Evolutionary conservation across 306 rosid genomes (phyloP).

Genomic region (Cucumis melo): DNA sequence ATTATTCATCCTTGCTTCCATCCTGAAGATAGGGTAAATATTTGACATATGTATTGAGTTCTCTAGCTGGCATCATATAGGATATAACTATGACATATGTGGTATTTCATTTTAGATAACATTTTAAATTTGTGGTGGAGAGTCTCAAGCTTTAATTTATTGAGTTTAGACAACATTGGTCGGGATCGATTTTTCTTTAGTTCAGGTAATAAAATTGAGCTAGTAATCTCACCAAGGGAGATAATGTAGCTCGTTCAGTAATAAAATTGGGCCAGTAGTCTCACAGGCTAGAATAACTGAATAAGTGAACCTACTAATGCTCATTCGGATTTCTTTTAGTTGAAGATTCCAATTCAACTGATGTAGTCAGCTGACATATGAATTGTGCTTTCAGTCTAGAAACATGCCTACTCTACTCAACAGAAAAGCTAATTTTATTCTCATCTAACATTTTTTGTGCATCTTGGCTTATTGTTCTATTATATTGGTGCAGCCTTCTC

Average conservation of each 20-base stretch:
- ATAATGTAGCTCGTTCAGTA: not conserved
- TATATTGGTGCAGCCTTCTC: constrained; percentile 63
- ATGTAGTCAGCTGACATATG: not conserved
- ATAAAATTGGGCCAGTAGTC: not conserved
- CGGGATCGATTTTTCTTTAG: not conserved
- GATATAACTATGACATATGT: not conserved
- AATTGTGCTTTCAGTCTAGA: not conserved
- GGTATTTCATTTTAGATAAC: not conserved
- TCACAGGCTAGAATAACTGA: not conserved
- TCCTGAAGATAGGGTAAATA: constrained; percentile 84
- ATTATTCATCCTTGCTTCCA: constrained; percentile 96
- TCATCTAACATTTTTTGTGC: not conserved
- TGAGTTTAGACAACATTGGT: not conserved
- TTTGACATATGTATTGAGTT: not conserved
- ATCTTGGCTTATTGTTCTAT: not conserved
- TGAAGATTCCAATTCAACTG: not conserved
- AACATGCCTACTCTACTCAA: not conserved
- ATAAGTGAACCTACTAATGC: not conserved
- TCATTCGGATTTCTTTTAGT: not conserved
- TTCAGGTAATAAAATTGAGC: too few relatives aligned
- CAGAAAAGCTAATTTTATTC: not conserved
- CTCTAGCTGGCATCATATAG: not conserved
- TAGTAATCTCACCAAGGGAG: not conserved
- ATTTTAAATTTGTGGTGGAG: not conserved
- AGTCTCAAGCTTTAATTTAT: not conserved